A percentile compares a stretch with the other conserved stretches of the same genome.
phyloP scores from a whole-genome alignment of 2,329 filamentous ascomycete genomes.

The Microdochium trichocladiopsis region DNA sequence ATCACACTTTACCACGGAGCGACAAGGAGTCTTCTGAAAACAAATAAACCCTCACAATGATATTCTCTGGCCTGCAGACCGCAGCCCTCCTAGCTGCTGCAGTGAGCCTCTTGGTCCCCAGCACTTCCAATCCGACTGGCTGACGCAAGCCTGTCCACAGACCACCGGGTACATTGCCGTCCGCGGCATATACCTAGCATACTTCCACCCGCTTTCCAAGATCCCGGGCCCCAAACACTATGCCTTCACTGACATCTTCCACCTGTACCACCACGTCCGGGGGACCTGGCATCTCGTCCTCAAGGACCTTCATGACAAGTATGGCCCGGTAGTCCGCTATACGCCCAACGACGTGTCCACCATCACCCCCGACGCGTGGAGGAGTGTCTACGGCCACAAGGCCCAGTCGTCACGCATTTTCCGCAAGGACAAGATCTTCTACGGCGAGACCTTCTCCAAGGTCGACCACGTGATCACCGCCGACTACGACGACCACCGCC shows the following conservation, averaged over 20 bases:
- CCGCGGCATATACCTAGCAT: slow-evolving; percentile 7
- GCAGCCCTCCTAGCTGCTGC: no score
- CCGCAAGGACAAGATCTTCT: slow-evolving; percentile 19
- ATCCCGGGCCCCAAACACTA: slow-evolving; percentile 29
- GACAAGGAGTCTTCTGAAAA: no score
- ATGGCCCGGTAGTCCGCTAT: slow-evolving; percentile 29
- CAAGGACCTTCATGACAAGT: slow-evolving; percentile 24
- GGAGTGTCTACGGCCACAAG: slow-evolving; percentile 24
- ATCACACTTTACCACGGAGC: no score
- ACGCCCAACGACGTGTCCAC: slow-evolving; percentile 28
- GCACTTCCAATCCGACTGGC: no score
- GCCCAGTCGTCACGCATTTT: slow-evolving; percentile 13
- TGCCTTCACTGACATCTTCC: slow-evolving; percentile 25
- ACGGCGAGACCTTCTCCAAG: slow-evolving; percentile 13
- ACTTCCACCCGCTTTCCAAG: slow-evolving; percentile 26
- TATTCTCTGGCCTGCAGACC: no score
- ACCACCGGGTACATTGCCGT: slow-evolving; percentile 21
- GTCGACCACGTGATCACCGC: slow-evolving; percentile 21
- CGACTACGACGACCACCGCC: slow-evolving; percentile 19
- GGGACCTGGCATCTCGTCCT: slow-evolving; percentile 27
- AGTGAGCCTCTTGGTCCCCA: no score
- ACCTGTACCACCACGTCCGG: slow-evolving; percentile 27
- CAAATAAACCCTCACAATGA: no score
- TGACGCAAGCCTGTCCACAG: no score
- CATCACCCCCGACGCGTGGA: slow-evolving; percentile 22